Percentiles rank a stretch among this genome's conserved stretches.
Conservation (phyloP, 495 filamentous ascomycete species). For the Penicillium cataractarum region DNA sequence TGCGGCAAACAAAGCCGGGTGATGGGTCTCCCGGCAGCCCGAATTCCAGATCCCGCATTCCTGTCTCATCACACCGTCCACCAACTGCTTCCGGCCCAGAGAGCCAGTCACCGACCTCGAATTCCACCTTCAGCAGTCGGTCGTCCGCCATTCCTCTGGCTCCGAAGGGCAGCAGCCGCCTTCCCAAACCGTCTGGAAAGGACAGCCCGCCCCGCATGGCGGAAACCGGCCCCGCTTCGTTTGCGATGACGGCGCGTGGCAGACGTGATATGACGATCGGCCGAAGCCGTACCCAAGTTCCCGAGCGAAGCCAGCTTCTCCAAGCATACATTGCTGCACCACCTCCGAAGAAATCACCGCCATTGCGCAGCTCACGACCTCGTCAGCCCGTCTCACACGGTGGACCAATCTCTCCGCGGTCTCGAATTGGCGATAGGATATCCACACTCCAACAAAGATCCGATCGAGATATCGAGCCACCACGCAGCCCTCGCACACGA, state of each 20-base stretch:
- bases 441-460: slow-evolving; percentile 44
- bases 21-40: slow-evolving; percentile 41
- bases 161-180: slow-evolving; percentile 49
- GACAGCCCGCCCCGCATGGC: slow-evolving; percentile 36
- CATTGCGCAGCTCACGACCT: slow-evolving; percentile 79
- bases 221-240: slow-evolving; percentile 36
- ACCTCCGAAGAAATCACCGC: slow-evolving; percentile 67
- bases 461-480: slow-evolving; percentile 32
- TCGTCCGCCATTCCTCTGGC: slow-evolving; percentile 38
- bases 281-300: slow-evolving; percentile 39
- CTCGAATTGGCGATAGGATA: slow-evolving; percentile 56
- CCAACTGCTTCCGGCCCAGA: slow-evolving; percentile 52
- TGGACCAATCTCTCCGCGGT: slow-evolving; percentile 66
- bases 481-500: slow-evolving; percentile 38
- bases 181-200: slow-evolving; percentile 46
- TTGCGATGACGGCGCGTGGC: slow-evolving; percentile 39
- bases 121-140: slow-evolving; percentile 46
- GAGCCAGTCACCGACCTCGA: slow-evolving; percentile 47
- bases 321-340: slow-evolving; percentile 70
- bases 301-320: slow-evolving; percentile 54
- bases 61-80: slow-evolving; percentile 53
- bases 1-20: slow-evolving; percentile 33
- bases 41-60: slow-evolving; percentile 61
- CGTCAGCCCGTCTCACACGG: slow-evolving; percentile 78
- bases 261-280: slow-evolving; percentile 36